Evolutionary conservation across 805 yeast genomes (phyloP).

Genomic region (Limtongia smithiae): DNA sequence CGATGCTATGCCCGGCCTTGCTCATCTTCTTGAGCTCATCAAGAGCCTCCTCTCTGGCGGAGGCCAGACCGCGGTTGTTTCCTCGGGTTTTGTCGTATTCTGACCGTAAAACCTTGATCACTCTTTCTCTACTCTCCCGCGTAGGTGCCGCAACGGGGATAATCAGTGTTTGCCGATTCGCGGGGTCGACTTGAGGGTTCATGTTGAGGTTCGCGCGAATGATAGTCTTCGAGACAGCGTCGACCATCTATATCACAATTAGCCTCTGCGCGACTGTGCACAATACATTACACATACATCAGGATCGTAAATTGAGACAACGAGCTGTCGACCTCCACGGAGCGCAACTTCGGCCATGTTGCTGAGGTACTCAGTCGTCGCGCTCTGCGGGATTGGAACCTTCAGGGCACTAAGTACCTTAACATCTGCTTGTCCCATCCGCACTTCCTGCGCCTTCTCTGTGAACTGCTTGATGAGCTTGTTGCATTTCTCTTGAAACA

Average conservation of each 20-base stretch:
- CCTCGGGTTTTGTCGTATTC: background rate
- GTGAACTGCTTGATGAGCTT: constrained; percentile 51
- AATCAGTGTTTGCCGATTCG: constrained; percentile 67
- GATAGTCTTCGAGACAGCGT: constrained; percentile 66
- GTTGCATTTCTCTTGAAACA: constrained; percentile 45
- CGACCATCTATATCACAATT: constrained; percentile 56
- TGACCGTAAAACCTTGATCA: constrained; percentile 40
- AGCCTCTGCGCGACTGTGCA: no score
- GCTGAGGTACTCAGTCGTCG: no score
- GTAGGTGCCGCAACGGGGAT: constrained; percentile 75
- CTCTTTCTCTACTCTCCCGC: constrained; percentile 55
- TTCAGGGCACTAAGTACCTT: constrained; percentile 66
- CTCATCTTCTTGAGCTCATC: constrained; percentile 51
- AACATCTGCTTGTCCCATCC: constrained; percentile 67
- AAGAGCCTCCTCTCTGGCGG: constrained; percentile 56
- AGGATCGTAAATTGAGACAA: constrained; percentile 82
- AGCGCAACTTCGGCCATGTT: constrained; percentile 64
- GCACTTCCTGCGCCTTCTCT: constrained; percentile 57
- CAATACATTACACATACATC: constrained; percentile 4
- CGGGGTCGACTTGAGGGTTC: constrained; percentile 74
- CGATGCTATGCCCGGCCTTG: constrained; percentile 46
- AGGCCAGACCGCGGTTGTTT: constrained; percentile 43
- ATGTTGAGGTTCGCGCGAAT: constrained; percentile 65
- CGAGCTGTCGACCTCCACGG: constrained; percentile 62
- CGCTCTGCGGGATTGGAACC: no score